phyloP scores from a whole-genome alignment of 2,329 filamentous ascomycete species.

The Diaporthe sp. region DNA sequence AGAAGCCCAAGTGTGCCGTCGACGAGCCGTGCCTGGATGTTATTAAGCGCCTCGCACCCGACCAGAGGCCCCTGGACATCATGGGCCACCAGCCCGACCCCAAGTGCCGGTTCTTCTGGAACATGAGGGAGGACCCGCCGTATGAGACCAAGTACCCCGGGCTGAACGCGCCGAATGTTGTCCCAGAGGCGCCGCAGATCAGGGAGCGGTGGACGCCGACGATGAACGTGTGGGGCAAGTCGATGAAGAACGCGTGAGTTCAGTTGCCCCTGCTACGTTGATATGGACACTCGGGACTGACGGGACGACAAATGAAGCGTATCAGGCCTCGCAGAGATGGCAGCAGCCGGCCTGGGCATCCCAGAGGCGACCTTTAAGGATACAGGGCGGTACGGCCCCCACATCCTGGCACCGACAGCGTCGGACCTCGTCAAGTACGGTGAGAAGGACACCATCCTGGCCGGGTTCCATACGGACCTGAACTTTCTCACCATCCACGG shows the following conservation, averaged over 20 bases:
- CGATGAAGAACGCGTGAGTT: constrained; percentile 71
- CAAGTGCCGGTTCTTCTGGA: constrained; percentile 75
- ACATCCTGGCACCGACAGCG: constrained; percentile 71
- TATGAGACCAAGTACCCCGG: constrained; percentile 68
- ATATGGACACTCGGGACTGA: background rate
- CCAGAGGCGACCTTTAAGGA: constrained; percentile 65
- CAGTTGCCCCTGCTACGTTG: background rate
- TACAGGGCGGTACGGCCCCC: constrained; percentile 69
- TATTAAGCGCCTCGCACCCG: constrained; percentile 65
- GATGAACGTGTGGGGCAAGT: constrained; percentile 69
- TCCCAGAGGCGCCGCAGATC: constrained; percentile 63
- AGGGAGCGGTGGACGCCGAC: constrained; percentile 63
- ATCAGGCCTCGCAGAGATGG: constrained; percentile 69
- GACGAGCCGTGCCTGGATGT: constrained; percentile 71
- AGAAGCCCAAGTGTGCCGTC: constrained; percentile 73
- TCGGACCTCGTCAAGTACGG: constrained; percentile 69
- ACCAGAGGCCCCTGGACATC: constrained; percentile 70
- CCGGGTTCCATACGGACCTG: constrained; percentile 74
- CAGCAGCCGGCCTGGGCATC: constrained; percentile 67
- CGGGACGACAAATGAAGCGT: constrained; percentile 52
- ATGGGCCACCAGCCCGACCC: constrained; percentile 68
- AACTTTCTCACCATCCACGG: constrained; percentile 76
- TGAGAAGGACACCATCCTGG: constrained; percentile 67
- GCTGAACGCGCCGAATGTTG: constrained; percentile 67
- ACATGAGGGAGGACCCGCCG: constrained; percentile 66